A percentile compares a stretch with the other conserved stretches of the same genome.
Conservation (phyloP, 2,329 filamentous ascomycete genomes). For the Sporothrix inflata region DNA sequence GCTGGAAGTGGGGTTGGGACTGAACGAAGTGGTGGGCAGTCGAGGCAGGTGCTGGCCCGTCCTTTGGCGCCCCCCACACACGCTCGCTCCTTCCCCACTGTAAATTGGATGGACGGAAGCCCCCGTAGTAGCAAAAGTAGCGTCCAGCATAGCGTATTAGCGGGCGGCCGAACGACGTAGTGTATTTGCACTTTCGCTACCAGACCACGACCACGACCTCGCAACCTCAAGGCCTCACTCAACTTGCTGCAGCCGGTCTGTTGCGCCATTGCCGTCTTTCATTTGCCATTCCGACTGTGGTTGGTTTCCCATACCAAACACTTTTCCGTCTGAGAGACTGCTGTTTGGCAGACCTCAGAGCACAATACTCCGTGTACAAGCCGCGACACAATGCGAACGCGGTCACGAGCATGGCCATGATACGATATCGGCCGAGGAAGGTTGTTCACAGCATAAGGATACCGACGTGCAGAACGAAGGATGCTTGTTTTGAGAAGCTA, state of each 20-base stretch:
- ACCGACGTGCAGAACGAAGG: not conserved
- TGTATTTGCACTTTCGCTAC: not conserved
- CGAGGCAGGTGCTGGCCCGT: not conserved
- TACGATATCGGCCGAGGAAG: not conserved
- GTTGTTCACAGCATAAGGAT: not conserved
- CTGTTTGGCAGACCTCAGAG: too few relatives aligned
- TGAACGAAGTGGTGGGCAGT: too few relatives aligned
- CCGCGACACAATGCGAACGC: too few relatives aligned
- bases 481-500: not conserved
- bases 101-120: not conserved
- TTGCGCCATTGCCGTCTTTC: not conserved
- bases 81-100: not conserved
- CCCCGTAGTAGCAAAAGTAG: constrained; percentile 2
- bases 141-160: not conserved
- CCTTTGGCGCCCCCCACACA: not conserved
- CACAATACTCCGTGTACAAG: too few relatives aligned
- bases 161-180: too few relatives aligned
- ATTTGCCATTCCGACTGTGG: not conserved
- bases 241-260: too few relatives aligned
- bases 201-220: not conserved
- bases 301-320: not conserved
- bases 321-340: not conserved
- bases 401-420: too few relatives aligned
- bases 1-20: not conserved
- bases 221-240: not conserved